Conservation (phyloP, 2,329 filamentous ascomycete genomes). For the Pyrenophora teres region DNA sequence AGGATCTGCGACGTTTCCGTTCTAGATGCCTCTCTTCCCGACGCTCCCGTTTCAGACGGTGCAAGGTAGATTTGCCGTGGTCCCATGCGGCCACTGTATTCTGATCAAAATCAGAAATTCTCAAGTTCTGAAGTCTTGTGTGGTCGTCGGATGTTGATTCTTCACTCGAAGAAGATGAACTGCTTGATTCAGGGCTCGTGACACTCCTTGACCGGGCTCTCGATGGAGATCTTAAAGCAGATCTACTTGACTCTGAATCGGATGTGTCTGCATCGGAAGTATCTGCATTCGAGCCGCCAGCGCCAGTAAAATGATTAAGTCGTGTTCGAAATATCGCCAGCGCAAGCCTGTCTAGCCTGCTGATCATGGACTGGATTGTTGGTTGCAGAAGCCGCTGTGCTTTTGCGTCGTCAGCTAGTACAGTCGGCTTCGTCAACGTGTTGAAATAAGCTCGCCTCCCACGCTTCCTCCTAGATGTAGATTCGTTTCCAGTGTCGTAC, state of each 20-base stretch:
- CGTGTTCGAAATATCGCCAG: constrained; percentile 71
- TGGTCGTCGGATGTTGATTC: not conserved
- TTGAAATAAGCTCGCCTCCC: constrained; percentile 17
- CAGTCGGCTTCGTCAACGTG: constrained; percentile 50
- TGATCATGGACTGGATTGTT: constrained; percentile 70
- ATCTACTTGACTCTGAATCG: constrained; percentile 29
- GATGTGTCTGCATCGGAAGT: constrained; percentile 20
- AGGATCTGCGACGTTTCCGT: constrained; percentile 23
- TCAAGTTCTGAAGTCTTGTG: not conserved
- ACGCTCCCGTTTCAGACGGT: constrained; percentile 13
- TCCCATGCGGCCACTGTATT: constrained; percentile 43
- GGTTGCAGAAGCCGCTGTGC: constrained; percentile 70
- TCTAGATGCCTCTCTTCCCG: not conserved
- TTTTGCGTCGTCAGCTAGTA: constrained; percentile 72
- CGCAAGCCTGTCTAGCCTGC: constrained; percentile 71
- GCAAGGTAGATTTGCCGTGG: constrained; percentile 2
- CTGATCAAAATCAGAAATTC: constrained; percentile 18
- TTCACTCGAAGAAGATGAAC: constrained; percentile 18
- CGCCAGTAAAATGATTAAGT: constrained; percentile 51
- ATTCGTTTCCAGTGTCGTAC: not conserved
- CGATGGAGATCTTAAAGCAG: constrained; percentile 19
- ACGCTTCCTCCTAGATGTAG: constrained; percentile 8
- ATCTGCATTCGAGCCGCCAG: no score
- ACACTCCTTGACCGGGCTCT: constrained; percentile 19
- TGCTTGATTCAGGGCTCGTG: constrained; percentile 12